A percentile compares a stretch with the other conserved stretches of the same genome.
These are phyloP conservation scores for Suillus variegatus DNA, from an alignment of 768 basidiomycete species.

Conservation along the genomic window DNA sequence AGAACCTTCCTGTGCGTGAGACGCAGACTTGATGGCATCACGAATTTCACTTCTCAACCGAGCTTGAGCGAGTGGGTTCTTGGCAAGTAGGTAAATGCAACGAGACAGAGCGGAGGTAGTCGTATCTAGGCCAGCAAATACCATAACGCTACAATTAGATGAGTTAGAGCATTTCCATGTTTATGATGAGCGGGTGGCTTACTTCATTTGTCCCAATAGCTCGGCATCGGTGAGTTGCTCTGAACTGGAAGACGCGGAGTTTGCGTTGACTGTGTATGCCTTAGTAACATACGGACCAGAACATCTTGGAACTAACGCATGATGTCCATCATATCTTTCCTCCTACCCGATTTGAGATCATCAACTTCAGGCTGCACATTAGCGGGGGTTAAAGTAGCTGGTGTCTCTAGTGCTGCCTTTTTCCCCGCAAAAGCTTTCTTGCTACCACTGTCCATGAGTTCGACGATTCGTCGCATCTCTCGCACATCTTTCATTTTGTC, in stretches of 20 bases:
- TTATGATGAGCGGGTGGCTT: not conserved
- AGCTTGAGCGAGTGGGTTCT: conserved; percentile 8
- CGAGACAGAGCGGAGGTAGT: conserved; percentile 24
- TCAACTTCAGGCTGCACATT: conserved; percentile 4
- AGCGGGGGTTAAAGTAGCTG: not conserved
- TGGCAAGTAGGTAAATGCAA: conserved; percentile 15
- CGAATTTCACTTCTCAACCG: conserved; percentile 8
- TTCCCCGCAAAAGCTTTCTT: conserved; percentile 21
- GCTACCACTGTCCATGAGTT: conserved; percentile 18
- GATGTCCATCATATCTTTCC: conserved; percentile 31
- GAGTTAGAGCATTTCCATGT: not conserved
- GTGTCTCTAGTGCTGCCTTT: conserved; percentile 14
- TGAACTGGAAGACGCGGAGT: conserved; percentile 17
- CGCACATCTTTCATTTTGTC: not conserved
- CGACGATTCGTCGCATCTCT: conserved; percentile 12
- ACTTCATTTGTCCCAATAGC: conserved; percentile 31
- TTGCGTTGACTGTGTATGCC: conserved; percentile 23
- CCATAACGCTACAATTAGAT: conserved; percentile 18
- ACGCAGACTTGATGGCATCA: conserved; percentile 13
- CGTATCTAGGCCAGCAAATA: conserved; percentile 20
- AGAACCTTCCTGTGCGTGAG: conserved; percentile 9
- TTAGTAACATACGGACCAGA: not conserved
- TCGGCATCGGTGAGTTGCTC: conserved; percentile 26
- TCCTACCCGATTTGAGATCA: conserved; percentile 10
- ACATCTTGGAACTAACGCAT: conserved; percentile 21